Base-by-base conservation (phyloP, 352 stramenopile species). In the Globisporangium megalacanthum region DNA sequence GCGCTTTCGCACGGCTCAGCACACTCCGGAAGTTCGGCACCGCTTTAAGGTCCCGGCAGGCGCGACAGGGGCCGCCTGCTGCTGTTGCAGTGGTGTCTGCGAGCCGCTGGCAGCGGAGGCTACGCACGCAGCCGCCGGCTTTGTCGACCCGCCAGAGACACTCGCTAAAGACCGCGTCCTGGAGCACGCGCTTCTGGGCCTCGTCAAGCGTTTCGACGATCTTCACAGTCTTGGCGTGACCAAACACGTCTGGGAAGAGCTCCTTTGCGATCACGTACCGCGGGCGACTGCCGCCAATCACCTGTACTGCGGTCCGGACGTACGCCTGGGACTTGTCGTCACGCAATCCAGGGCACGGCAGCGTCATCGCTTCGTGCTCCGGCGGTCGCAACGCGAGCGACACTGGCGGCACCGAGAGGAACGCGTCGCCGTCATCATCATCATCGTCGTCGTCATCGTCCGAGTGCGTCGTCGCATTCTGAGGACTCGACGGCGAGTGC, bases 61-160 rank as follows among this genome's bases (percentile, higher is more conserved):
- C 75, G n/a, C 76, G 72, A 52, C 83, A 93, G 0, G 83, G 74
- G 4, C 78, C 72, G 29, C 70, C 72, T 44, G 49, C 35, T 39
- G 35, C 61, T 44, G 49, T 62, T 37, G 25, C 54, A 14, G 45
- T 49, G n/a, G 44, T 56, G 11, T 70, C 73, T 3, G 86, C 72
- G 31, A 73, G 68, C 2, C 83, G 72, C 19, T 72, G 69, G 54
- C 83, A 93, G 14, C 79, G 71, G 44, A 89, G 60, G 68, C 83
- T 93, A 49, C 83, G 81, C 6, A 93, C 75, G 41, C 81, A 93
- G 44, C 72, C 75, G 15, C 79, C 80, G 45, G 72, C 58, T 47
- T 89, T 91, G 60, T 93, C 83, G 5, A 93, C 77, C 19, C 83
- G 79, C 83, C 83, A 93, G 8, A 90, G 57, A 44, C 81, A 91